Evolutionary conservation across 2,329 filamentous ascomycete genomes (phyloP).

Genomic region (Decorospora gaudefroyi): DNA sequence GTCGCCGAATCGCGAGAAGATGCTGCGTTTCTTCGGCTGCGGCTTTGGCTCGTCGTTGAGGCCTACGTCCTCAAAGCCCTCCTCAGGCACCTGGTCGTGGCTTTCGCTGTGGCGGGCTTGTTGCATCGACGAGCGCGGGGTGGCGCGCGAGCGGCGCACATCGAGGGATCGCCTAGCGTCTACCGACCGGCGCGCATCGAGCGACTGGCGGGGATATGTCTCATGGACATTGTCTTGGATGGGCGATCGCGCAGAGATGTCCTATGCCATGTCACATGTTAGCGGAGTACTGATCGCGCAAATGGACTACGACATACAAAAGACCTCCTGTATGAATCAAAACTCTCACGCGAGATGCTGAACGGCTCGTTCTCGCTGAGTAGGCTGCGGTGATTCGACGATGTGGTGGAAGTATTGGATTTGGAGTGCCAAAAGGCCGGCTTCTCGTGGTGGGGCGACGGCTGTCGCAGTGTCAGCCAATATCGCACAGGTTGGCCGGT

Average conservation of each 20-base stretch:
- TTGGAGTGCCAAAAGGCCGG: conserved; percentile 72
- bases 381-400: conserved; percentile 65
- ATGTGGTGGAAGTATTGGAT: conserved; percentile 55
- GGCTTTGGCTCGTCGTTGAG: conserved; percentile 75
- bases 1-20: conserved; percentile 82
- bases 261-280: conserved; percentile 61
- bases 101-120: conserved; percentile 62
- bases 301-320: conserved; percentile 68
- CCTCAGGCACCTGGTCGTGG: conserved; percentile 68
- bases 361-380: conserved; percentile 88
- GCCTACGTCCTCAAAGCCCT: conserved; percentile 88
- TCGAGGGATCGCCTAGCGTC: conserved; percentile 67
- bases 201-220: conserved; percentile 57
- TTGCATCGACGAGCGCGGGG: conserved; percentile 65
- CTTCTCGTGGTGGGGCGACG: conserved; percentile 89
- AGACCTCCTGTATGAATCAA: conserved; percentile 93
- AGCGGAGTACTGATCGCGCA: conserved; percentile 19
- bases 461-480: conserved; percentile 35
- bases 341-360: conserved; percentile 93
- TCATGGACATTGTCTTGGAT: conserved; percentile 61
- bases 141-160: conserved; percentile 57
- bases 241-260: conserved; percentile 87
- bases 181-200: conserved; percentile 71
- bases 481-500: conserved; percentile 1
- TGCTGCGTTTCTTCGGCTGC: conserved; percentile 69